Conservation (phyloP, 176 grass and related monocot species). For the Triticum turgidum region DNA sequence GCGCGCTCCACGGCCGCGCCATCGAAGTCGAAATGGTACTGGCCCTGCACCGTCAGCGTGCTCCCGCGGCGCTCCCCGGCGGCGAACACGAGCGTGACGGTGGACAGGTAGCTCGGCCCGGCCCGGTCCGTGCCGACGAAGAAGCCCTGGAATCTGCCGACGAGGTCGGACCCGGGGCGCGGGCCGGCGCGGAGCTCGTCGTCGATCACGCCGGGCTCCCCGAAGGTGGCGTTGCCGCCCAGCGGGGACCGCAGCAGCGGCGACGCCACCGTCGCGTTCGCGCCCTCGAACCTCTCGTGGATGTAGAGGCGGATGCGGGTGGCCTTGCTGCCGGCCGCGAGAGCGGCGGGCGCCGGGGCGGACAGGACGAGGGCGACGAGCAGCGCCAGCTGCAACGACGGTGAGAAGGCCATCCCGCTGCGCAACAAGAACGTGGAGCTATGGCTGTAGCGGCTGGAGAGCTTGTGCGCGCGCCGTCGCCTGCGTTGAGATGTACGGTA, state of each 20-base stretch:
- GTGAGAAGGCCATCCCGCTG: conserved; percentile 5
- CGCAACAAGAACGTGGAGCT: neutral
- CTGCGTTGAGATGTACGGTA: neutral
- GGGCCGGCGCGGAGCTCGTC: conserved; percentile 18
- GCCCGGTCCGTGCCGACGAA: conserved; percentile 11
- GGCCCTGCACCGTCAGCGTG: conserved; percentile 20
- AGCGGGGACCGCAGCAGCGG: conserved; percentile 1
- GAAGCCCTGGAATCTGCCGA: conserved; percentile 25
- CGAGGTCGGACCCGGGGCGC: neutral
- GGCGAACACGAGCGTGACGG: conserved; percentile 20
- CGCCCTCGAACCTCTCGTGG: conserved; percentile 29
- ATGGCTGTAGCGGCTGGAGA: too few relatives aligned
- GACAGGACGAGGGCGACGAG: neutral
- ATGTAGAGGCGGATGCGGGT: conserved; percentile 34
- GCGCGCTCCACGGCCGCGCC: neutral
- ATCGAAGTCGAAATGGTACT: neutral
- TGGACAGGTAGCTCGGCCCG: neutral
- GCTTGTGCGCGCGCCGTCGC: neutral
- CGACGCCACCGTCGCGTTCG: neutral
- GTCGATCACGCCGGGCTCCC: conserved; percentile 25
- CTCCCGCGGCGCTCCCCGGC: conserved; percentile 19
- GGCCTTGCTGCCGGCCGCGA: neutral
- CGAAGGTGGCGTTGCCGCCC: conserved; percentile 28
- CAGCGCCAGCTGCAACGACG: neutral
- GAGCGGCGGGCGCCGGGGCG: neutral